Evolutionary conservation across 1,284 basidiomycete genomes (phyloP).

Genomic region (Rhodotorula sp.): DNA sequence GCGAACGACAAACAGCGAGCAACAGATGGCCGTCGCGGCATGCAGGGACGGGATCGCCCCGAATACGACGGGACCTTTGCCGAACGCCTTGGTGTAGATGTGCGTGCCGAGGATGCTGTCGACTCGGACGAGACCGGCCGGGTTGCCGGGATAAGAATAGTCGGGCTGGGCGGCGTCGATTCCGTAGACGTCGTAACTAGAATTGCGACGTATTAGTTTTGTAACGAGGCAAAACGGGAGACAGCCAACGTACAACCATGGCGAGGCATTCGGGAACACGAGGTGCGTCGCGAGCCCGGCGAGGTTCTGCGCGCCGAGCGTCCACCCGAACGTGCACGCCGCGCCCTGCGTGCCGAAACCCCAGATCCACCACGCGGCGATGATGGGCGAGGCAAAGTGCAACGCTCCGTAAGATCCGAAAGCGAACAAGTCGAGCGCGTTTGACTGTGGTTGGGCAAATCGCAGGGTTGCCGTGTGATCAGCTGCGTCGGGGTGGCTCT

Average conservation of each 20-base stretch:
- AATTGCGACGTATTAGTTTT: too few relatives aligned
- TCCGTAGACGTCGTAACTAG: constrained; percentile 37
- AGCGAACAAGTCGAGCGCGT: constrained; percentile 26
- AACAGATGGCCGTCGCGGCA: constrained; percentile 43
- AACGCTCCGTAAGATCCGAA: constrained; percentile 36
- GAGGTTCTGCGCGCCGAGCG: constrained; percentile 42
- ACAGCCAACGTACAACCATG: constrained; percentile 37
- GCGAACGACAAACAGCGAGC: constrained; percentile 34
- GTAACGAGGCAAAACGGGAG: too few relatives aligned
- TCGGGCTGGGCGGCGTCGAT: constrained; percentile 34
- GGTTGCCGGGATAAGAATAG: constrained; percentile 41
- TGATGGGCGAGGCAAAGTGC: constrained; percentile 42
- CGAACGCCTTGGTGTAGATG: constrained; percentile 42
- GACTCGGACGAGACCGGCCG: constrained; percentile 41
- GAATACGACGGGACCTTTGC: constrained; percentile 39
- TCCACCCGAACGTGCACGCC: constrained; percentile 40
- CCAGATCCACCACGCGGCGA: constrained; percentile 44
- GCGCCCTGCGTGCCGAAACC: constrained; percentile 42
- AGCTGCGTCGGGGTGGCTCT: not conserved
- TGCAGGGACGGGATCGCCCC: constrained; percentile 43
- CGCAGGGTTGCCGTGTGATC: not conserved
- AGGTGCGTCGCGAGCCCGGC: constrained; percentile 41
- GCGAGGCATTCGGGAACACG: constrained; percentile 41
- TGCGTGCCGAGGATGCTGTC: constrained; percentile 42
- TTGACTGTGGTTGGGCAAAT: not conserved